Conservation (phyloP, 257 asterid genomes). For the Solanum virginianum region DNA sequence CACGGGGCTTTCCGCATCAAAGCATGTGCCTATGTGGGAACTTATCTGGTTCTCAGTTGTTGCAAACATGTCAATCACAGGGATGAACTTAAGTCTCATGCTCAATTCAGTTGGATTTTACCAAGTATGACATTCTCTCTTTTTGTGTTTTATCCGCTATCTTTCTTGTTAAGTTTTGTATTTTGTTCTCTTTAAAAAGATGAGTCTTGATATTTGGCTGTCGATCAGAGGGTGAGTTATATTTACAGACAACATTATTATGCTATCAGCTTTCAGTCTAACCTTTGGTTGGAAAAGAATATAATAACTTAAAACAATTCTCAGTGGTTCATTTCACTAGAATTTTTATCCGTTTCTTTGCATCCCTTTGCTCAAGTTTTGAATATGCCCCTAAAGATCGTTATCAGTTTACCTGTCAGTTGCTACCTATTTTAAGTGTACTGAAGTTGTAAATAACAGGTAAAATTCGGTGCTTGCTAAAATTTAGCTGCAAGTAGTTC, state of each 20-base stretch:
- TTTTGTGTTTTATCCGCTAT: neutral
- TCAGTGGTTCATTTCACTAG: neutral
- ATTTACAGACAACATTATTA: neutral
- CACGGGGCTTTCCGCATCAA: constrained; percentile 70
- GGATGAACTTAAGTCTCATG: constrained; percentile 98
- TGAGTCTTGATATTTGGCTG: neutral
- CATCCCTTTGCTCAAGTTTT: neutral
- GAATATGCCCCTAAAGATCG: neutral
- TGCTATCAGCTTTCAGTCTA: neutral
- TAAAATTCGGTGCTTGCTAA: neutral
- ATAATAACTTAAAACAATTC: neutral
- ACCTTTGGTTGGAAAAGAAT: neutral
- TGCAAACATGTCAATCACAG: constrained; percentile 88
- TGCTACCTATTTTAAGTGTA: neutral
- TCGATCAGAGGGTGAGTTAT: neutral
- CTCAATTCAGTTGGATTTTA: constrained; percentile 97
- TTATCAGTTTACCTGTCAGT: neutral
- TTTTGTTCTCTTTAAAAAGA: neutral
- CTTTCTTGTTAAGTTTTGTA: neutral
- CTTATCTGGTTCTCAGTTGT: constrained; percentile 95
- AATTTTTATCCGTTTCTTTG: neutral
- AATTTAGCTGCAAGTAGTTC: neutral
- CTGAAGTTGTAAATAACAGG: neutral
- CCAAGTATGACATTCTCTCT: constrained; percentile 46
- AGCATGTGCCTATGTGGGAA: constrained; percentile 93